Conservation (phyloP, 768 basidiomycete species). For the Boletus rubroflammeus region DNA sequence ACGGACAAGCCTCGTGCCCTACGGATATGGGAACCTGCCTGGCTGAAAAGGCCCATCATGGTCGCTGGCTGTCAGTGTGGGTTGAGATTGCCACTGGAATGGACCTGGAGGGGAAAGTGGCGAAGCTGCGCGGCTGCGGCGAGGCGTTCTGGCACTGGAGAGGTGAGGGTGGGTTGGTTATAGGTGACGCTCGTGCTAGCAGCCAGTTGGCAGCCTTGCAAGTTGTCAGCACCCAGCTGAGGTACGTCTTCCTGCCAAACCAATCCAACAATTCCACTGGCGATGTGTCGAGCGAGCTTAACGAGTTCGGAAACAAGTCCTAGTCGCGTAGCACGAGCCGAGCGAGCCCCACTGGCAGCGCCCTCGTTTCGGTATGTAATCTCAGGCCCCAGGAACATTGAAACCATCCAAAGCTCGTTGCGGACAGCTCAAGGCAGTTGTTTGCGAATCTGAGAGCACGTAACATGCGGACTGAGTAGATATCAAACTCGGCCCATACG, state of each 20-base stretch:
- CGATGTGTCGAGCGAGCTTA: background rate
- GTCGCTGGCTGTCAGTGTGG: conserved; percentile 16
- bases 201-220: background rate
- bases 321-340: no score
- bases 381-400: background rate
- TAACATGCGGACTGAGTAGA: background rate
- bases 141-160: conserved; percentile 17
- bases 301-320: background rate
- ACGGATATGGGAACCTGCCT: conserved; percentile 59
- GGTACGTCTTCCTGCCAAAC: background rate
- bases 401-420: background rate
- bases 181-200: background rate
- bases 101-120: background rate
- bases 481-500: background rate
- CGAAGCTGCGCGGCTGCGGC: conserved; percentile 21
- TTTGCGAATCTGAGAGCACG: background rate
- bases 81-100: background rate
- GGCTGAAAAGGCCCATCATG: conserved; percentile 82
- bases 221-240: background rate
- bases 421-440: no score
- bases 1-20: conserved; percentile 66
- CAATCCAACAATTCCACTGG: background rate
- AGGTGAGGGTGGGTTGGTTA: background rate
- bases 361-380: conserved; percentile 2
- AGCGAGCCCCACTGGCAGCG: background rate